Evolutionary conservation across 164 flowering plant genomes (phyloP).

Genomic region (Kalanchoe fedtschenkoi): DNA sequence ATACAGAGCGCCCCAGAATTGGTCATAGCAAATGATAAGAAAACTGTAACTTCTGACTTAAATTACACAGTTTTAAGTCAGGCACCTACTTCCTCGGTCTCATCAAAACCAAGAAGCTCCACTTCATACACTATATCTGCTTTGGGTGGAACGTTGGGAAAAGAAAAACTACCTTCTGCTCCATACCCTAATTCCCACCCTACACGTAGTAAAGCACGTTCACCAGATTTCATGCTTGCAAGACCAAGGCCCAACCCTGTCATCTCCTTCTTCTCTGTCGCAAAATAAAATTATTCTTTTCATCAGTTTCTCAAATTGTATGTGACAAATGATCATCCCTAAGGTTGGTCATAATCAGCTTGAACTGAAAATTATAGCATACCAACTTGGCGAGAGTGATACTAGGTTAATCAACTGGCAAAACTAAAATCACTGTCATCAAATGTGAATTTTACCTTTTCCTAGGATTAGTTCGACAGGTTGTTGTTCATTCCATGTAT

Average conservation of each 20-base stretch:
- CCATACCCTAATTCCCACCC: conserved; percentile 97
- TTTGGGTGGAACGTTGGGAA: conserved; percentile 97
- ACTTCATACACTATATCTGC: conserved; percentile 87
- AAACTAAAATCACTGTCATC: not conserved
- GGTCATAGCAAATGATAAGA: not conserved
- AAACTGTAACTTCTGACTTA: not conserved
- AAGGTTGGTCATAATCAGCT: not conserved
- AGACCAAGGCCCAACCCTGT: conserved; percentile 77
- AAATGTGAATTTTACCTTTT: conserved; percentile 43
- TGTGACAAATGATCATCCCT: not conserved
- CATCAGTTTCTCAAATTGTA: not conserved
- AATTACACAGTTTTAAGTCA: not conserved
- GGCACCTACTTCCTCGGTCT: conserved; percentile 62
- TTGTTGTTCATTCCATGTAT: conserved; percentile 89
- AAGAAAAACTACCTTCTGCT: conserved; percentile 90
- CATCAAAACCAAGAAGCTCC: conserved; percentile 96
- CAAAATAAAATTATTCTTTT: not conserved
- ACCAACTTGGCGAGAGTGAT: not conserved
- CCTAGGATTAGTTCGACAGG: conserved; percentile 75
- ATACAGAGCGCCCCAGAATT: no score
- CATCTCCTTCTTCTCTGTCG: conserved; percentile 81
- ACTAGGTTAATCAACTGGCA: not conserved
- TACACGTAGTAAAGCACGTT: conserved; percentile 74
- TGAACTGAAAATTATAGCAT: not conserved
- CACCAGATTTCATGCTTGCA: conserved; percentile 83